A percentile compares a stretch with the other conserved stretches of the same genome.
phyloP scores from a whole-genome alignment of 768 basidiomycete species.

The Tricholoma bakamatsutake region DNA sequence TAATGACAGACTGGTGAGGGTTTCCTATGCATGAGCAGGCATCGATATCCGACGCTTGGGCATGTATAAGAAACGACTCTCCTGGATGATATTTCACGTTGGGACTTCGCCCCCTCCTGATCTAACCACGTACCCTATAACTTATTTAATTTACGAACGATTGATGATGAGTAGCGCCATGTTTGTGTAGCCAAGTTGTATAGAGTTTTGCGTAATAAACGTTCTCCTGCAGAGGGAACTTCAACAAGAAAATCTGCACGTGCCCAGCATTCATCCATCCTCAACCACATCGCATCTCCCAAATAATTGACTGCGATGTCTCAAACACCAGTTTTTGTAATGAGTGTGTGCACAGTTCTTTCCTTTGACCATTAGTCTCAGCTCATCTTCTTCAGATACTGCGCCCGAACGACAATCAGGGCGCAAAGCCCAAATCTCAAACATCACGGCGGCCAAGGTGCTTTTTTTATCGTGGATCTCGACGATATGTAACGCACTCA shows the following conservation, averaged over 20 bases:
- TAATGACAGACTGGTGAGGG: neutral
- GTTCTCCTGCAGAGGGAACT: neutral
- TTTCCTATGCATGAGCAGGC: neutral
- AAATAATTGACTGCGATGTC: constrained; percentile 4
- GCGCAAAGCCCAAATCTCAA: constrained; percentile 92
- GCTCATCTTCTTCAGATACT: constrained; percentile 52
- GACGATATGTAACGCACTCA: neutral
- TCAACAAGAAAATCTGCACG: neutral
- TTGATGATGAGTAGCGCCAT: too few species aligned
- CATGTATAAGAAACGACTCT: neutral
- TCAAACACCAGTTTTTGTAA: constrained; percentile 9
- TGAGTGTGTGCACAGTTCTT: neutral
- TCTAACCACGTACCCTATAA: neutral
- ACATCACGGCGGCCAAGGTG: constrained; percentile 96
- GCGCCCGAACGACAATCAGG: constrained; percentile 93
- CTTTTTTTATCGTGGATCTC: constrained; percentile 13
- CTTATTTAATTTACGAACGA: neutral
- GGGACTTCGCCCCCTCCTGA: too few species aligned
- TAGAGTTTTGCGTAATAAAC: neutral
- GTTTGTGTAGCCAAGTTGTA: neutral
- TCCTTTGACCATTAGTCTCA: neutral
- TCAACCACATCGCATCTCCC: neutral
- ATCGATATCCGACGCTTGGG: neutral
- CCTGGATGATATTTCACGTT: neutral
- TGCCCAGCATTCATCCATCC: neutral